These are phyloP conservation scores for Lasiodiplodia sp. DNA, from an alignment of 2,329 filamentous ascomycete species.

Conservation along the genomic window DNA sequence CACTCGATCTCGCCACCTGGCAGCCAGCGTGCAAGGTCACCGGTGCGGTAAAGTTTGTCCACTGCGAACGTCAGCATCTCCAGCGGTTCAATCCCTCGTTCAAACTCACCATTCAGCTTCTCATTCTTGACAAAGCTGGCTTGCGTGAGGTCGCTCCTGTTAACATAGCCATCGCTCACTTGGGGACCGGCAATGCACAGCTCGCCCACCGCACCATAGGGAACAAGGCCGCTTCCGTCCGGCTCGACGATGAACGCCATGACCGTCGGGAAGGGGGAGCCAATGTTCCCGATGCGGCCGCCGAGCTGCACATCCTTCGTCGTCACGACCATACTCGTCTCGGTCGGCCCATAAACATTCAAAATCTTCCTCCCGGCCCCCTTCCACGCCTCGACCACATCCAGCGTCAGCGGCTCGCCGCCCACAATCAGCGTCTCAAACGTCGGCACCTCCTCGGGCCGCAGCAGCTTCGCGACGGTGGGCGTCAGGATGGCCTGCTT, in stretches of 20 bases:
- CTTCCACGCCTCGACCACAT: conserved; percentile 2
- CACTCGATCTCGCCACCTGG: neutral
- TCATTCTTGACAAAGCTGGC: conserved; percentile 72
- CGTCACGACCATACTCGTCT: conserved; percentile 19
- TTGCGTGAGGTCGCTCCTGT: conserved; percentile 69
- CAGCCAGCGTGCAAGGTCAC: conserved; percentile 31
- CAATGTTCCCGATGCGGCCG: conserved; percentile 9
- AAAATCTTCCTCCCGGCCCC: neutral
- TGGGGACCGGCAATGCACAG: conserved; percentile 76
- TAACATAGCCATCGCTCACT: conserved; percentile 79
- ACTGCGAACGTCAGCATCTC: too few relatives aligned
- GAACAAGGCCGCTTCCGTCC: conserved; percentile 38
- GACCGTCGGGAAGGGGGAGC: neutral
- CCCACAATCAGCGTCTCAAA: conserved; percentile 13
- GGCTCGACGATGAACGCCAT: conserved; percentile 7
- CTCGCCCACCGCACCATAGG: conserved; percentile 69
- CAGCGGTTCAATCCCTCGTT: rapidly evolving
- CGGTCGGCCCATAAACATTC: neutral
- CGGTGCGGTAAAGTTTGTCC: conserved; percentile 30
- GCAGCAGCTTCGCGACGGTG: conserved; percentile 16
- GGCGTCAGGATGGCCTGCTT: conserved; percentile 21
- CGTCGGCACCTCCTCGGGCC: neutral
- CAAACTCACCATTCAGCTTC: neutral
- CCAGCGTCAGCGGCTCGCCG: conserved; percentile 7
- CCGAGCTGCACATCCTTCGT: conserved; percentile 2